Conservation (phyloP, 768 basidiomycete genomes). For the Trametes meyenii region DNA sequence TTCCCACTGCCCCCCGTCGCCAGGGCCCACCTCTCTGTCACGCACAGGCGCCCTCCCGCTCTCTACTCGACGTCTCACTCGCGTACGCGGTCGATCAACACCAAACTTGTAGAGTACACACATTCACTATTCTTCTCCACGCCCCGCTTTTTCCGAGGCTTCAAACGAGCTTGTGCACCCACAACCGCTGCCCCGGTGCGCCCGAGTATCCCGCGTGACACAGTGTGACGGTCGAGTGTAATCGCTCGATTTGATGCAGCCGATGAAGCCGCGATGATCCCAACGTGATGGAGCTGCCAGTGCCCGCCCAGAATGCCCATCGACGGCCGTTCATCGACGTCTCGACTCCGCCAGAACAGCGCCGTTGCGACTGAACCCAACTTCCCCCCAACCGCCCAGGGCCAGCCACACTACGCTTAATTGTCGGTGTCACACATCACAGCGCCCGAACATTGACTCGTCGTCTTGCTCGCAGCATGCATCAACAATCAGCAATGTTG, state of each 20-base stretch:
- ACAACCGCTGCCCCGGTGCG: not conserved
- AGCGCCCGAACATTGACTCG: too few relatives aligned
- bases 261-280: conserved; percentile 11
- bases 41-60: not conserved
- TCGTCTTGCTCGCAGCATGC: too few relatives aligned
- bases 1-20: conserved; percentile 23
- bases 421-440: too few relatives aligned
- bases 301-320: not conserved
- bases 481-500: too few relatives aligned
- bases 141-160: not conserved
- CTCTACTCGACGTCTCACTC: not conserved
- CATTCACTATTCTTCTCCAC: too few relatives aligned
- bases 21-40: conserved; percentile 7
- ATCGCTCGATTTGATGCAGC: conserved; percentile 15
- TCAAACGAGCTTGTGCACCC: not conserved
- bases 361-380: too few relatives aligned
- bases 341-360: not conserved
- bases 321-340: not conserved
- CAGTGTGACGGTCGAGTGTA: conserved; percentile 13
- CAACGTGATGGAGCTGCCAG: conserved; percentile 12
- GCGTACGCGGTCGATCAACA: not conserved
- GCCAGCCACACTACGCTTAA: too few relatives aligned
- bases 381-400: too few relatives aligned
- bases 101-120: not conserved
- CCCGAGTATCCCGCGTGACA: conserved; percentile 11